Evolutionary conservation across 257 asterid genomes (phyloP).

Genomic region (Forsythia suspensa): DNA sequence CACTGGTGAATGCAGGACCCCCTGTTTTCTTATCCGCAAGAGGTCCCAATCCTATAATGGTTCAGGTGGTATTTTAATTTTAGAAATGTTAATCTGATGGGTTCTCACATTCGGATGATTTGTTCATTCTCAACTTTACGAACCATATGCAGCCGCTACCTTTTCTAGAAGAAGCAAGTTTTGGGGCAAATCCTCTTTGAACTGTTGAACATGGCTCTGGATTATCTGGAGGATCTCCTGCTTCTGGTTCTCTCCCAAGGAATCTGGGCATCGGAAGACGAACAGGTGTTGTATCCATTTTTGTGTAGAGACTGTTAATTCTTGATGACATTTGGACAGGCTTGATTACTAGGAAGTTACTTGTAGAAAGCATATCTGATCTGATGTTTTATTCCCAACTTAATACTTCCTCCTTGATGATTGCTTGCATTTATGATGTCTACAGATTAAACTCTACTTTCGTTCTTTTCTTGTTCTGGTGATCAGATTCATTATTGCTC

Average conservation of each 20-base stretch:
- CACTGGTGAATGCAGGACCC: constrained; percentile 92
- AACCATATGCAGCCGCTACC: constrained; percentile 64
- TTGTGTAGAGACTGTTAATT: background rate
- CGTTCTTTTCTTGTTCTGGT: background rate
- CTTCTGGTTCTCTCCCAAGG: constrained; percentile 68
- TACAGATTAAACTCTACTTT: background rate
- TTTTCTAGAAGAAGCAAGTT: constrained; percentile 65
- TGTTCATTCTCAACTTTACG: constrained; percentile 26
- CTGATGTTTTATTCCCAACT: too few species aligned
- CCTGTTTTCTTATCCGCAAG: constrained; percentile 76
- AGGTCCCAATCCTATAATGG: constrained; percentile 93
- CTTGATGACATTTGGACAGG: background rate
- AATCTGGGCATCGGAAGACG: constrained; percentile 91
- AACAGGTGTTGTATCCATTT: constrained; percentile 54
- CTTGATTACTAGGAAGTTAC: background rate
- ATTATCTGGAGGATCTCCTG: constrained; percentile 52
- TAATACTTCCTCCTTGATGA: background rate
- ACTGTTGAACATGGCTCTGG: constrained; percentile 57
- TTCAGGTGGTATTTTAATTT: constrained; percentile 58
- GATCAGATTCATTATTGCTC: constrained; percentile 60
- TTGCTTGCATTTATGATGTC: background rate
- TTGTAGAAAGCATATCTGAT: background rate
- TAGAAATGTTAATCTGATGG: background rate
- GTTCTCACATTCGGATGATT: constrained; percentile 13
- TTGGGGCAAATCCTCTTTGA: constrained; percentile 63